Evolutionary conservation across 345 rosid species (phyloP), one percentile per base, ranked within the genome.

Genomic region (Populus deltoides): DNA sequence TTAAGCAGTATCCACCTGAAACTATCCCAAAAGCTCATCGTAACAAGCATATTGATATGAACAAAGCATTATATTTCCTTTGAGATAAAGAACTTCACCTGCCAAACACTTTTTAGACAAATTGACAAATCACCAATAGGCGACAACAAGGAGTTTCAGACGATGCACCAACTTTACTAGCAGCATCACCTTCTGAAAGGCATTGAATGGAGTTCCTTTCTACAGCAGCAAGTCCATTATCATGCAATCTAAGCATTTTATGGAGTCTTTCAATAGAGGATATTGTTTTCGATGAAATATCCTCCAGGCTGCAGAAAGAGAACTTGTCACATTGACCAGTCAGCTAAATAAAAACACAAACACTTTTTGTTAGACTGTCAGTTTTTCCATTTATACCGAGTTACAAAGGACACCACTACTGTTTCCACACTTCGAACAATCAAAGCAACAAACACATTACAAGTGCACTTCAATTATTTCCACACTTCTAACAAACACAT

Each of bases 131-230:
- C 84, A 92, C 94, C 94, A 89, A 59, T 74, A 47, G 72, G 53
- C 93, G 91, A 36, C 97, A 94, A 62, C 85, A 84, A 55, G 93
- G 91, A 36, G 97, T 90, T 73, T 89, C 93, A 29, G 90, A 92
- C 70, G 97, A 87, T 16, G 97, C 90, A 69, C 97, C 97, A 11
- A 72, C 0, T 86, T 82, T 89, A 74, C 88, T 92, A 31, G 88
- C 81, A 73, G 77, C 63, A 39, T 72, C 75, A 69, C 76, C 77
- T 78, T 87, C 92, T 2, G 97, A 94, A 79, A 90, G 89, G 81
- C 92, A 88, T 45, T 86, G 92, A 70, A 92, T 81, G 71, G 94
- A 90, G 85, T 92, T 94, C 85, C 94, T 85, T 11, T 88, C 68
- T 4, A 90, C 83, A 17, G 97, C 92, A 18, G 74, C 88, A 76